Base-by-base conservation (phyloP, 1,139 yeast species). In the Yueomyces sp. region DNA sequence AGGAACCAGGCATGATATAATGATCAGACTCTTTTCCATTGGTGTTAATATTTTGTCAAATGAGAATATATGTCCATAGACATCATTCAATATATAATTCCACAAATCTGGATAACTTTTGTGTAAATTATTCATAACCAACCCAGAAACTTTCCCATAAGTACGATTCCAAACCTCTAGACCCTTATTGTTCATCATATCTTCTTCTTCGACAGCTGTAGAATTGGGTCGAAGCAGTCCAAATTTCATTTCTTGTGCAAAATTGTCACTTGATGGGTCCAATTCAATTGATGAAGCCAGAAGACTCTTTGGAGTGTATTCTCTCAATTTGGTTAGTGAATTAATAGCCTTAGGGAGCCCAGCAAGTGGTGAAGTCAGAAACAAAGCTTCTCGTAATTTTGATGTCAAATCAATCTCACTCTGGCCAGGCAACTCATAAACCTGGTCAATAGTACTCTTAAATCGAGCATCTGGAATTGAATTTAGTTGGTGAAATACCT, bases 261-360 rank as follows among this genome's bases (percentile, higher is more conserved):
- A 19, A 19, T 19, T 19, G 19, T 19, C 19, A 19, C 19, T 19
- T 19, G 19, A 19, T 19, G 19, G 19, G 19, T 19, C 19, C 19
- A 19, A 19, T 19, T 19, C 19, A 19, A 19, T 19, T 19, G 19
- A 19, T 19, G 19, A 19, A 19, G 19, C 19, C 19, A 19, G 6
- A 29, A 29, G 31, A 29, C 8, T 6, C 1, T 48, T 42, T 1
- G 96, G 95, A 0, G 95, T 83, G 0, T 69, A 78, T 37, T 73
- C 71, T 50, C 76, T 78, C 46, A 86, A 67, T 36, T 71, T 67
- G 62, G 76, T 80, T 55, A 87, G 64, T 1, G 94, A 75, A 59
- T 87, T 87, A 59, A 87, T 87, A 2, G 89, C 75, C 51, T 80
- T 81, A 1, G 96, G 96, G 27, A 87, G 68, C 0, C 96, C 96